A percentile compares a stretch with the other conserved stretches of the same genome.
These are phyloP conservation scores for Teratosphaeria destructans DNA, from an alignment of 2,329 filamentous ascomycete genomes.

Conservation along the genomic window DNA sequence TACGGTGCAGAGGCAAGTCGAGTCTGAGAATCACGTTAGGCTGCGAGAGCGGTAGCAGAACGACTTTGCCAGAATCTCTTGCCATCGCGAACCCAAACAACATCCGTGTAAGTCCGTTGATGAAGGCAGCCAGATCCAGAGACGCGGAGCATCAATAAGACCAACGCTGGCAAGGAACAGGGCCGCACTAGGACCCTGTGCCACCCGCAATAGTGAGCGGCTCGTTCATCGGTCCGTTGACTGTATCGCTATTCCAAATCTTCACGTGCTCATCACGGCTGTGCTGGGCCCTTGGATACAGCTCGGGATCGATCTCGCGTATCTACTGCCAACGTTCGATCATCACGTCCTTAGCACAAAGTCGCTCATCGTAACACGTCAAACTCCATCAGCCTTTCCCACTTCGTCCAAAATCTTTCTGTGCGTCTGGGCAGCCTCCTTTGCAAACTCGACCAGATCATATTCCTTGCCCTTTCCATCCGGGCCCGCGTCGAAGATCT, in stretches of 20 bases:
- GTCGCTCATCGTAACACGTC: background rate
- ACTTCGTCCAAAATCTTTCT: conserved; percentile 30
- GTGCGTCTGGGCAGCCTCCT: conserved; percentile 21
- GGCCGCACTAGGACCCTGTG: background rate
- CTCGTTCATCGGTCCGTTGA: background rate
- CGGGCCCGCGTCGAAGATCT: conserved; percentile 55
- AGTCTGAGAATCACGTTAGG: background rate
- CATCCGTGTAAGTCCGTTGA: background rate
- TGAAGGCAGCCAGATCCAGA: background rate
- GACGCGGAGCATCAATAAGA: background rate
- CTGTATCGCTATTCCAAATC: background rate
- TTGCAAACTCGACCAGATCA: conserved; percentile 32
- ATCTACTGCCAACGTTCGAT: background rate
- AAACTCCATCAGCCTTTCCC: background rate
- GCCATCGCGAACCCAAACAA: background rate
- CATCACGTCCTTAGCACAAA: background rate
- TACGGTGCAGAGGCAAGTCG: background rate
- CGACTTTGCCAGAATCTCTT: background rate
- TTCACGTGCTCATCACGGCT: background rate
- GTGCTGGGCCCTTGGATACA: background rate
- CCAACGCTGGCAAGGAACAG: background rate
- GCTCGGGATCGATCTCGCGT: background rate
- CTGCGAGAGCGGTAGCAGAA: background rate
- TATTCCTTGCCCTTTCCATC: conserved; percentile 45
- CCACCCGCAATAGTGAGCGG: background rate